These are phyloP conservation scores for Sugiyamaella smithiae DNA, from an alignment of 805 yeast species.

Conservation along the genomic window DNA sequence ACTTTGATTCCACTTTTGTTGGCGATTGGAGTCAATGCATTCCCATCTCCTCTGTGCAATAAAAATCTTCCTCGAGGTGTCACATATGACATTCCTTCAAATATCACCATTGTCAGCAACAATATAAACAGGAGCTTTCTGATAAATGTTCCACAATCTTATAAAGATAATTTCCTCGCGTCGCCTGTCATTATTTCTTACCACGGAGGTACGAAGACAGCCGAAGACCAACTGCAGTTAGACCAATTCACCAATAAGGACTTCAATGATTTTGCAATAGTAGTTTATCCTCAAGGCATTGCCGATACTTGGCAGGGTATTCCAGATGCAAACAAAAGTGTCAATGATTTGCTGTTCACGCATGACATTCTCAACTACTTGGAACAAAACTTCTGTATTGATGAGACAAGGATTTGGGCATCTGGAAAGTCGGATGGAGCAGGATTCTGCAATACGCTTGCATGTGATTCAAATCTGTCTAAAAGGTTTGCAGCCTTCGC, in stretches of 20 bases:
- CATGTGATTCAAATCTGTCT: neutral
- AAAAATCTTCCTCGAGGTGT: neutral
- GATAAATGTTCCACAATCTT: neutral
- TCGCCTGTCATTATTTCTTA: conserved; percentile 2
- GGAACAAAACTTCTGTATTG: neutral
- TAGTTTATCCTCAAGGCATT: conserved; percentile 8
- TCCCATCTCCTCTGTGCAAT: neutral
- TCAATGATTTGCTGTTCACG: conserved; percentile 6
- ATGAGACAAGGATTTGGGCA: conserved; percentile 2
- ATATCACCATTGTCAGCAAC: neutral
- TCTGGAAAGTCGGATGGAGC: conserved; percentile 11
- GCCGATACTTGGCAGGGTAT: conserved; percentile 5
- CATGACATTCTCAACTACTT: conserved; percentile 1
- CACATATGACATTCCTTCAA: neutral
- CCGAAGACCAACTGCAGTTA: conserved; percentile 3
- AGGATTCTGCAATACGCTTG: neutral
- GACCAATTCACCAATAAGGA: neutral
- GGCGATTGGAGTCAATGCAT: too few species aligned
- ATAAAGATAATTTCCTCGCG: neutral
- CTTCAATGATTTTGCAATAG: conserved; percentile 9
- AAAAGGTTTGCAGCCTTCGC: conserved; percentile 2
- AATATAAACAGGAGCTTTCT: neutral
- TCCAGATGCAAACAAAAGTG: conserved; percentile 4
- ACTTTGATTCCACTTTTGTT: too few species aligned
- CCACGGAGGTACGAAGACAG: conserved; percentile 5